Base-by-base conservation (phyloP, 305 asterid genomes). In the Fraxinus floribunda region DNA sequence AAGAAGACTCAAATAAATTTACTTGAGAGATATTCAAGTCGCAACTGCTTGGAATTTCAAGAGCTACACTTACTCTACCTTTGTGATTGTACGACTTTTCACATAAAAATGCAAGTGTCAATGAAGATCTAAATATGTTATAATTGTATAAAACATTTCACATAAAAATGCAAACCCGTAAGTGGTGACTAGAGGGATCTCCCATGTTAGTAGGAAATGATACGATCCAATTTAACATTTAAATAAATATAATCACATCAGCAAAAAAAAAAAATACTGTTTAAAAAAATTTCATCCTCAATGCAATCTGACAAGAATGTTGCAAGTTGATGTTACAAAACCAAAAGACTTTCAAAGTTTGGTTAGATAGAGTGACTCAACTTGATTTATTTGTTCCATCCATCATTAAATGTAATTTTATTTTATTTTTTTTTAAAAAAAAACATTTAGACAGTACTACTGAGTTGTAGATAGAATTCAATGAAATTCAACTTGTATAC, bases 171-270 rank as follows among this genome's bases (percentile, higher is more conserved):
- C 60, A 44, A 44, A 13, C 55, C 55, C 5, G 29, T 83, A 36
- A 79, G 83, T 35, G 92, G 91, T 9, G 16, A 44, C 16, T 41
- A 9, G 9, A 9, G 3, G 16, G 16, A 41, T 41, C 52, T 41
- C 52, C 52, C 15, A 2, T 44, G 52, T 44, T 44, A 10, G 16
- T 44, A 44, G 52, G 52, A 2, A 11, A 2, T 15, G 52, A 44
- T 44, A 10, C 52, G 52, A 44, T 44, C 16, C 52, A 44, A 10
- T 9, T 44, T 44, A 44, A 44, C 16, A 44, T 44, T 44, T 44
- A 44, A 10, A 44, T 10, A 44, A 44, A 44, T 44, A 44, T 44
- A 10, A 44, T 44, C 52, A 10, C 49, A 41, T 10, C 15, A 44
- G 52, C 44, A 6, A 36, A 41, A 29, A 29, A 29, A 41, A 10